Evolutionary conservation across 2,329 filamentous ascomycete genomes (phyloP).

Genomic region (Neofusicoccum laricinum): DNA sequence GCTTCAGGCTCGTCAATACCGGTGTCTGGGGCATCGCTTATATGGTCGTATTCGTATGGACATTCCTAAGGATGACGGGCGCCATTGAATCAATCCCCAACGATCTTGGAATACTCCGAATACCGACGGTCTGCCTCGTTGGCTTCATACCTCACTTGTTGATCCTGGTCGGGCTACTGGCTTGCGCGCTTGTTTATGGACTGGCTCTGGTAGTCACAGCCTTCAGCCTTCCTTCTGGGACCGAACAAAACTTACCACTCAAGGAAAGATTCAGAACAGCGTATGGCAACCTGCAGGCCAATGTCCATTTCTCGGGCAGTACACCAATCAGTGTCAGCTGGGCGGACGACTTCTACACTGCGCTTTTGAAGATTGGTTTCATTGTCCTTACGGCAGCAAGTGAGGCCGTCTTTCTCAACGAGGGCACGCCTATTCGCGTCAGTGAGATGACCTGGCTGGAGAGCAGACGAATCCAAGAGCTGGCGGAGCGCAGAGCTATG

Average conservation of each 20-base stretch:
- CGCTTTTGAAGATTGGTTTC: slow-evolving; percentile 81
- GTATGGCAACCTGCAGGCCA: slow-evolving; percentile 88
- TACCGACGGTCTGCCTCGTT: slow-evolving; percentile 91
- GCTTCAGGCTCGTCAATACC: slow-evolving; percentile 79
- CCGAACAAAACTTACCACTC: slow-evolving; percentile 44
- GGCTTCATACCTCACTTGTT: slow-evolving; percentile 94
- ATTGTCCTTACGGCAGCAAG: slow-evolving; percentile 87
- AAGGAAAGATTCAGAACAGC: slow-evolving; percentile 65
- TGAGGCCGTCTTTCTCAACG: slow-evolving; percentile 92
- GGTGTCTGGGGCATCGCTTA: slow-evolving; percentile 88
- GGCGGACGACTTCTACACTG: slow-evolving; percentile 95
- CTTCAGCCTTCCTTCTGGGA: slow-evolving; percentile 58
- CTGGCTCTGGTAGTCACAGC: slow-evolving; percentile 75
- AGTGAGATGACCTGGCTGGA: slow-evolving; percentile 86
- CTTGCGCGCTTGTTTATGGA: slow-evolving; percentile 74
- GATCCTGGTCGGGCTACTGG: slow-evolving; percentile 72
- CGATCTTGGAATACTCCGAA: slow-evolving; percentile 71
- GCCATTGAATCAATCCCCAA: slow-evolving; percentile 22
- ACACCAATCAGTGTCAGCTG: slow-evolving; percentile 70
- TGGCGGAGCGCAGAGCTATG: slow-evolving; percentile 54
- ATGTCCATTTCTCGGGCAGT: slow-evolving; percentile 70
- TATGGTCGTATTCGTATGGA: slow-evolving; percentile 81
- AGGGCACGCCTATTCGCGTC: slow-evolving; percentile 73
- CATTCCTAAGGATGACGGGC: slow-evolving; percentile 52
- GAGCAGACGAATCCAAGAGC: slow-evolving; percentile 75